Conservation (phyloP, 352 stramenopile species). For the Phytophthora tubulina region DNA sequence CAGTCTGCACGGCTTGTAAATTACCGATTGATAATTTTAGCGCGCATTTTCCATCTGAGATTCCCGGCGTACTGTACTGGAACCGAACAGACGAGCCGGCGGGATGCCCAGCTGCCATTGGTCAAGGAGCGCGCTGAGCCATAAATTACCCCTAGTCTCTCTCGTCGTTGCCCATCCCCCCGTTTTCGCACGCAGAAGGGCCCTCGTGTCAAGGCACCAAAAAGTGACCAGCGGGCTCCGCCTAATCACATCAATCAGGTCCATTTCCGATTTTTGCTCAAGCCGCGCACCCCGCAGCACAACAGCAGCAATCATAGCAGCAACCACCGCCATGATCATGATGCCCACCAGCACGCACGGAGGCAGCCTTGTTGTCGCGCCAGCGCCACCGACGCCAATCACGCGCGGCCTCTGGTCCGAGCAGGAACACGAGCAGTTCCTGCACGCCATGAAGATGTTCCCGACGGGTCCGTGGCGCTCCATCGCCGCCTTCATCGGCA, state of each 20-base stretch:
- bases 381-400: slow-evolving; percentile 44
- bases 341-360: slow-evolving; percentile 38
- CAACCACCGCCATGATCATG: slow-evolving; percentile 37
- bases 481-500: slow-evolving; percentile 80
- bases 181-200: slow-evolving; percentile 30
- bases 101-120: slow-evolving; percentile 46
- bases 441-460: slow-evolving; percentile 87
- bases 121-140: slow-evolving; percentile 37
- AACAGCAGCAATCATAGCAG: slow-evolving; percentile 26
- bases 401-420: slow-evolving; percentile 80
- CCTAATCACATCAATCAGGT: slow-evolving; percentile 46
- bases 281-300: slow-evolving; percentile 34
- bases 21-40: slow-evolving; percentile 47
- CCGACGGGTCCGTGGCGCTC: slow-evolving; percentile 76
- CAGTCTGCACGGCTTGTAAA: slow-evolving; percentile 22
- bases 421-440: slow-evolving; percentile 83
- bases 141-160: slow-evolving; percentile 44
- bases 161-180: slow-evolving; percentile 27
- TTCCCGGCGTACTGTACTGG: slow-evolving; percentile 34
- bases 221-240: slow-evolving; percentile 33
- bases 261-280: slow-evolving; percentile 52
- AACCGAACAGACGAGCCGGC: slow-evolving; percentile 39
- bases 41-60: slow-evolving; percentile 33
- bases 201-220: slow-evolving; percentile 43
- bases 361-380: slow-evolving; percentile 29